Evolutionary conservation across 768 basidiomycete genomes (phyloP).

Genomic region (Suillus ampliporus): DNA sequence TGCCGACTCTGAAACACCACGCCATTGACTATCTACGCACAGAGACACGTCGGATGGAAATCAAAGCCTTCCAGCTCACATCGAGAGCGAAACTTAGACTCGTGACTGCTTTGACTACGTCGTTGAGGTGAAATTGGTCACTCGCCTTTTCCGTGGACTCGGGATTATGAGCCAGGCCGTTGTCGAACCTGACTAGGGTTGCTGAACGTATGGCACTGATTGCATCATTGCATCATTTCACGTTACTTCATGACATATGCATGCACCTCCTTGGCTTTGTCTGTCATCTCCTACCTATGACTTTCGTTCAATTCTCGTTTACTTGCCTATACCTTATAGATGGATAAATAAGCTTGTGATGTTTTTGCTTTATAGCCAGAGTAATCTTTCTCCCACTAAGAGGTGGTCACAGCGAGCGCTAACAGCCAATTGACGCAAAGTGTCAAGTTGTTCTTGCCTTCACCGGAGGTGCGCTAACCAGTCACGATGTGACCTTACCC

Average conservation of each 20-base stretch:
- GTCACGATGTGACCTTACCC: not conserved
- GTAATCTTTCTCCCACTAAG: too few relatives aligned
- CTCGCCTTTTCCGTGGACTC: too few relatives aligned
- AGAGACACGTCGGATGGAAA: not conserved
- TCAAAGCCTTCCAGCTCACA: not conserved
- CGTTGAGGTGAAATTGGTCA: not conserved
- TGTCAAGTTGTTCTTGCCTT: too few relatives aligned
- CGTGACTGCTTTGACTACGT: not conserved
- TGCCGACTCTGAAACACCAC: constrained; percentile 81
- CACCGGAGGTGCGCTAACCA: not conserved
- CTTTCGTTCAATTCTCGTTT: too few relatives aligned
- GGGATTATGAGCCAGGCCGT: not conserved
- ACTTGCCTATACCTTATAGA: too few relatives aligned
- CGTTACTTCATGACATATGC: too few relatives aligned
- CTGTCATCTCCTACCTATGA: too few relatives aligned
- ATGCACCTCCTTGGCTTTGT: too few relatives aligned
- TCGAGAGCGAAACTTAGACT: not conserved
- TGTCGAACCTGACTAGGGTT: not conserved
- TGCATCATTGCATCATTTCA: too few relatives aligned
- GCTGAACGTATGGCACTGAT: not conserved
- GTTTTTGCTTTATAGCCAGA: too few relatives aligned
- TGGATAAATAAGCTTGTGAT: too few relatives aligned
- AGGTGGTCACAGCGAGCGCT: not conserved
- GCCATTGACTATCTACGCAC: constrained; percentile 83
- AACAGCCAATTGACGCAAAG: not conserved